phyloP scores from a whole-genome alignment of 2,329 filamentous ascomycete genomes.

The Exserohilum rostratum region DNA sequence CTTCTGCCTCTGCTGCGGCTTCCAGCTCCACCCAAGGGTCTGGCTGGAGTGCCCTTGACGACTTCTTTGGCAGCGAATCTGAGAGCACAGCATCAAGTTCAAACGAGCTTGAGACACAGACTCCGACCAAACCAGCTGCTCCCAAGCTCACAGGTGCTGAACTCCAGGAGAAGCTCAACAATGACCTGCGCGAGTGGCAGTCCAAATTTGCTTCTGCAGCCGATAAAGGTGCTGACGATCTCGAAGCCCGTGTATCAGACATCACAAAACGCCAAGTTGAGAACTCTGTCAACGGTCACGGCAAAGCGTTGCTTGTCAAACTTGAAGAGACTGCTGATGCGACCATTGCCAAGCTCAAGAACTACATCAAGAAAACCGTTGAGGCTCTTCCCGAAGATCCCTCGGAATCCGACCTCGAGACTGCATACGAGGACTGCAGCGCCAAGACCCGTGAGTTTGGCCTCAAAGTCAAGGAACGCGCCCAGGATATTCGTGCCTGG shows the following conservation, averaged over 20 bases:
- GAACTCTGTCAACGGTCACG: constrained; percentile 68
- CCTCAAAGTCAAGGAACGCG: constrained; percentile 74
- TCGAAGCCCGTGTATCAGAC: constrained; percentile 67
- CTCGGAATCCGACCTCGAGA: constrained; percentile 58
- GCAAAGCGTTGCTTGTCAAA: constrained; percentile 69
- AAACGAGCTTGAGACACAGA: constrained; percentile 22
- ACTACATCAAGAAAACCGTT: constrained; percentile 65
- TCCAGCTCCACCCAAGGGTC: constrained; percentile 29
- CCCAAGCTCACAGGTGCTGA: constrained; percentile 46
- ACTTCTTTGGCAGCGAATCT: constrained; percentile 36
- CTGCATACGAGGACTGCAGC: constrained; percentile 59
- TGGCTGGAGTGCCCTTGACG: constrained; percentile 41
- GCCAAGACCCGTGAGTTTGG: constrained; percentile 70
- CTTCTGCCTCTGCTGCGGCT: constrained; percentile 25
- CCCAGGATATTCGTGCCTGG: constrained; percentile 79
- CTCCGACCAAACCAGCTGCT: constrained; percentile 23
- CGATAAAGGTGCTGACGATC: constrained; percentile 77
- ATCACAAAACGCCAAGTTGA: constrained; percentile 76
- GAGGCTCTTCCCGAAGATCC: constrained; percentile 64
- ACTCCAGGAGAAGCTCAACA: constrained; percentile 67
- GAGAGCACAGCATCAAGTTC: constrained; percentile 27
- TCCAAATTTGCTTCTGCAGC: constrained; percentile 84
- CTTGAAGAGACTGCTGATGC: constrained; percentile 71
- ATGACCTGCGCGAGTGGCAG: constrained; percentile 85
- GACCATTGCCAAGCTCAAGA: constrained; percentile 70